Evolutionary conservation across 352 stramenopile species (phyloP), one percentile per base, ranked within the genome.

Genomic region (Globisporangium solare): DNA sequence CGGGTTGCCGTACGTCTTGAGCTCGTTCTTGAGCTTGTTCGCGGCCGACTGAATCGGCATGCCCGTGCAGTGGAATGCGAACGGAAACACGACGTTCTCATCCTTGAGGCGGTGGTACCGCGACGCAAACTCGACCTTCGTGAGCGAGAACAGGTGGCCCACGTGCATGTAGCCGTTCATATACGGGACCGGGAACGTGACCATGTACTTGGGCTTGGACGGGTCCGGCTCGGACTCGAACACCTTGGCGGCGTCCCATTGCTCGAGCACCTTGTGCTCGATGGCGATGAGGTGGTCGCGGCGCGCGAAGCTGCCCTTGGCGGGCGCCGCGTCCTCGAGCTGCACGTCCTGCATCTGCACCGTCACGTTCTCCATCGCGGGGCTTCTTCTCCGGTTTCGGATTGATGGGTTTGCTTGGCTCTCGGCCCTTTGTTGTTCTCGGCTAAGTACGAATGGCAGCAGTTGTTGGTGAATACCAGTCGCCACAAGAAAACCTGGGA

Each of bases 151-250:
- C 41, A 92, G 70, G 67, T 97, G 90, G 14, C 98, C 98, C 62
- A 99, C 89, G 78, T 99, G 98, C 70, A 99, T 75, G 64, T 97
- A 97, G 31, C 97, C 98, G 71, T 99, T 99, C 86, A 98, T 99
- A 88, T 99, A 99, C 41, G 98, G 98, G 78, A 98, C 99, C 39
- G 98, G 98, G 77, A 99, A 99, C 17, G 97, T 99, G 3, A 98
- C 96, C 70, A 99, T 89, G 75, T 99, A 99, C 74, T 98, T 99
- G 32, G 83, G 73, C 67, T 96, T 92, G 57, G 63, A 79, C 14
- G 64, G 53, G 49, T 94, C 78, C 32, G 84, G 81, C 54, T 84
- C 74, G 59, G 76, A 93, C 84, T 97, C 94, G 88, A 96, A 97
- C 39, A 95, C 66, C 70, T 95, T 95, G 54, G 68, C 75, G 32